Evolutionary conservation across 805 yeast genomes (phyloP), one percentile per base, ranked within the genome.

Genomic region (Dipodascopsis uninucleata): DNA sequence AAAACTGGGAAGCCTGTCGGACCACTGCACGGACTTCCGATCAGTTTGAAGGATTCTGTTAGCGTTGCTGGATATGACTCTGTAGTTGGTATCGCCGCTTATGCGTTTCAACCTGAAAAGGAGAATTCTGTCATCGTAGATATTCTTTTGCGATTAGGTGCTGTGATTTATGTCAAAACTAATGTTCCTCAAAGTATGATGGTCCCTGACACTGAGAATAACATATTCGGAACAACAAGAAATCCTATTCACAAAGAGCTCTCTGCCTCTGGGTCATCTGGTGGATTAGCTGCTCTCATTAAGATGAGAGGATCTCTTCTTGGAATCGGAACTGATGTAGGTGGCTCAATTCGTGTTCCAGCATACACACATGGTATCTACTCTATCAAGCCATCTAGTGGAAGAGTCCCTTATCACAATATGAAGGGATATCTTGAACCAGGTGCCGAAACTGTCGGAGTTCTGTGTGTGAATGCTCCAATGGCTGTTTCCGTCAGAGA

Each of bases 391-490:
- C 77, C 79, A 1, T 61, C 75, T 1, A 66, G 66, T 43, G 75
- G 74, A 7, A 57, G 79, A 44, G 61, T 74, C 41, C 57, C 75
- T 23, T 54, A 54, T 33, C 48, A 47, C 31, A 53, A 52, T 17
- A 46, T 52, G 43, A 53, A 53, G 39, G 58, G 58, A 5, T 69
- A 68, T 17, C 46, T 66, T 9, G 71, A 70, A n/a, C 61, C 55
- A 3, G 57, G 58, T 12, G 54, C 48, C 9, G 57, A 52, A 35
- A 47, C 56, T 23, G 52, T 41, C 28, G 53, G 82, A 23, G 78
- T 82, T 43, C 74, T 72, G 28, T 78, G 82, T 12, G 83, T 80
- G 21, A 72, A 72, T 36, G 90, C 89, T 20, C 90, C 90, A 32
- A 61, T 83, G 66, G 71, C 85, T 2, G 72, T 81, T 56, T 65